Conservation (phyloP, 23 red algal genomes). For the Gracilaria gracilis region DNA sequence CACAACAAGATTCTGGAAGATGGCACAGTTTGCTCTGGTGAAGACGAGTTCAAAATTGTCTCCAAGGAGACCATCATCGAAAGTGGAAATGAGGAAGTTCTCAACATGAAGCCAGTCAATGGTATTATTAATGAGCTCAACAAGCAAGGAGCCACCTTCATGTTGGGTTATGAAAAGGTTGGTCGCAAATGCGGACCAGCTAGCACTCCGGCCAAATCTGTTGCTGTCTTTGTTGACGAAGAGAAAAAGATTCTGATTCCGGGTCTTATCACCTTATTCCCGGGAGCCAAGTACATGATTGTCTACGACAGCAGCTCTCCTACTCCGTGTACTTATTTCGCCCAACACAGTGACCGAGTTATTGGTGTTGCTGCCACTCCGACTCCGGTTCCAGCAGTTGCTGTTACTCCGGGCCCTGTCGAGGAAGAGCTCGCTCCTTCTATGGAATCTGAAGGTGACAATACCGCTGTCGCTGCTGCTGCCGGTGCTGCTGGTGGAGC, state of each 20-base stretch:
- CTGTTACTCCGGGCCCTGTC: background rate
- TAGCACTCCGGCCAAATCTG: constrained; percentile 30
- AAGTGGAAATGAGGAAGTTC: constrained; percentile 28
- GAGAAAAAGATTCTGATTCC: constrained; percentile 59
- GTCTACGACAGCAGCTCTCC: constrained; percentile 54
- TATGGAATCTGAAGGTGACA: background rate
- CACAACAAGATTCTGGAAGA: constrained; percentile 57
- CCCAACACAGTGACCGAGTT: constrained; percentile 28
- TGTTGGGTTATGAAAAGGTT: constrained; percentile 49
- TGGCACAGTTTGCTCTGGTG: constrained; percentile 47
- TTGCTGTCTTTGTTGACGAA: constrained; percentile 61
- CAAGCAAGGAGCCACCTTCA: constrained; percentile 55
- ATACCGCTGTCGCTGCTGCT: background rate
- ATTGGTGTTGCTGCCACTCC: constrained; percentile 40
- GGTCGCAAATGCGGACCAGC: constrained; percentile 37
- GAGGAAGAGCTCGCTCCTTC: background rate
- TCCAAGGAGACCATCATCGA: constrained; percentile 42
- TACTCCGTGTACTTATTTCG: constrained; percentile 62
- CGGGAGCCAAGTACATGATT: constrained; percentile 69
- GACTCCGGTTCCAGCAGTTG: constrained; percentile 13
- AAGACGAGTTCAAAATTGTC: constrained; percentile 42
- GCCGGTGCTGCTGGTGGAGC: constrained; percentile 15
- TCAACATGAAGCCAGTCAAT: constrained; percentile 43
- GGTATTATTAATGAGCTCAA: constrained; percentile 46
- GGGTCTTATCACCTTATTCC: constrained; percentile 56